These are phyloP conservation scores for Vigna angularis DNA, from an alignment of 306 rosid genomes.

Conservation along the genomic window DNA sequence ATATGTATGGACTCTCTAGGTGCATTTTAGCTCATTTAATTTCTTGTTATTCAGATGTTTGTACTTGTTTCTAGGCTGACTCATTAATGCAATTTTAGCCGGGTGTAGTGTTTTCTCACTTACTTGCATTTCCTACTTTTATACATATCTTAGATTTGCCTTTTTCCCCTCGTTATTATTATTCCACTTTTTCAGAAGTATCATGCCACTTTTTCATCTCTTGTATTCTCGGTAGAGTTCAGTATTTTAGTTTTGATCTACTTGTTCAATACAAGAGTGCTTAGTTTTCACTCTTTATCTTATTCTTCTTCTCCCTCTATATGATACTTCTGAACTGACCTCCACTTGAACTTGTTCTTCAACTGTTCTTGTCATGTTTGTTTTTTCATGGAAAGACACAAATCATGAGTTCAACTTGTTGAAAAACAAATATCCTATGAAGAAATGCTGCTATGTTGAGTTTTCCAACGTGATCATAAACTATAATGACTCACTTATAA, in stretches of 20 bases:
- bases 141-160: conserved; percentile 34
- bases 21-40: conserved; percentile 48
- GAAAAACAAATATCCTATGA: no score
- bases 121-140: conserved; percentile 40
- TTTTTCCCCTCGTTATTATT: background rate
- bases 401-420: background rate
- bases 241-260: background rate
- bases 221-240: background rate
- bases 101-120: conserved; percentile 44
- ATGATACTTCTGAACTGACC: no score
- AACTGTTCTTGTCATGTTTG: no score
- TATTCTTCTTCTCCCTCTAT: background rate
- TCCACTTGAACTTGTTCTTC: no score
- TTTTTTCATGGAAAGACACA: no score
- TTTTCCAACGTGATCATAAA: no score
- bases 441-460: no score
- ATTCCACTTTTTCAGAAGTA: no score
- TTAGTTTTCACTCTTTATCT: background rate
- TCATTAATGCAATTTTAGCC: conserved; percentile 58
- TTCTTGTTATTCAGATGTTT: conserved; percentile 50
- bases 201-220: background rate
- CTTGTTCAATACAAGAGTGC: background rate
- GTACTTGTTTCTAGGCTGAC: conserved; percentile 63
- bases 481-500: background rate
- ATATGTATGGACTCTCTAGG: conserved; percentile 86